Conservation (phyloP, 1,139 yeast genomes). For the Sugiyamaella pinicola region DNA sequence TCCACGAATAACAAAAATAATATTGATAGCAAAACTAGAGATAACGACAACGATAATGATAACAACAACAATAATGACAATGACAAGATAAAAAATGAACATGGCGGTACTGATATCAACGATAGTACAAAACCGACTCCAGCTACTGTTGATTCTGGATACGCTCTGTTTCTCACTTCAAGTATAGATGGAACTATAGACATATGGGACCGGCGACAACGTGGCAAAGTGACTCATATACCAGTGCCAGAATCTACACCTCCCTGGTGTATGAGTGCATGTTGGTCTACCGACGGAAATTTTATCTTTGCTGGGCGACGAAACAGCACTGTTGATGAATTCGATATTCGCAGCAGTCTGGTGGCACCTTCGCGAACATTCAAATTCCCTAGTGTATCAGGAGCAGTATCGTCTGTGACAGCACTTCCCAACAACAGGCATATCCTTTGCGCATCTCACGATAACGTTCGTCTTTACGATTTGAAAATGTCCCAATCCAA, state of each 20-base stretch:
- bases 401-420: constrained; percentile 81
- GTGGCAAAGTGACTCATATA: constrained; percentile 53
- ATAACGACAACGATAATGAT: constrained; percentile 15
- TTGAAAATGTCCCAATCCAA: constrained; percentile 54
- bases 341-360: constrained; percentile 65
- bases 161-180: constrained; percentile 71
- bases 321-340: constrained; percentile 85
- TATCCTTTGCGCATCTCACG: constrained; percentile 83
- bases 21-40: constrained; percentile 9
- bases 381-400: constrained; percentile 83
- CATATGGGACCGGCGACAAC: constrained; percentile 77
- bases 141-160: constrained; percentile 45
- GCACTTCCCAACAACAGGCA: constrained; percentile 82
- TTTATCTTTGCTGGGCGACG: constrained; percentile 82
- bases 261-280: constrained; percentile 89
- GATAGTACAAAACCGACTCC: background rate
- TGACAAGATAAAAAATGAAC: background rate
- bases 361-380: constrained; percentile 57
- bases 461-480: constrained; percentile 85
- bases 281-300: constrained; percentile 88
- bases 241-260: constrained; percentile 70
- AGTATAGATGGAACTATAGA: constrained; percentile 81
- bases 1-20: too few relatives aligned
- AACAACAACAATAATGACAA: background rate
- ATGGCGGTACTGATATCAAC: background rate